Conservation (phyloP, 257 asterid genomes). For the Henckelia pumila region DNA sequence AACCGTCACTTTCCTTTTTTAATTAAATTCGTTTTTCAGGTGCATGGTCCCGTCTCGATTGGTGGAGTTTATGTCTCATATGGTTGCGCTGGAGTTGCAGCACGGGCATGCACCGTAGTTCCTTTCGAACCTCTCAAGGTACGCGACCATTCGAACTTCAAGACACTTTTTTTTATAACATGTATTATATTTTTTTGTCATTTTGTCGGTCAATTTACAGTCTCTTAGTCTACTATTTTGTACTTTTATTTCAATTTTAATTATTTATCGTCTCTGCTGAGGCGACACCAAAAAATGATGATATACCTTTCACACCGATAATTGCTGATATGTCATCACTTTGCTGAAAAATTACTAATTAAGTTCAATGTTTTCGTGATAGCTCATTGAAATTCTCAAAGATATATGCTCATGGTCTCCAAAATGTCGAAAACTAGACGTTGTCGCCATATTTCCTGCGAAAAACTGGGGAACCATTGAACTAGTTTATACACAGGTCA, state of each 20-base stretch:
- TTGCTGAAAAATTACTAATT: too few species aligned
- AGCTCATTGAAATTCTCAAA: constrained; percentile 43
- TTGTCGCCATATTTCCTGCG: constrained; percentile 32
- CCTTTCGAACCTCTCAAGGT: constrained; percentile 42
- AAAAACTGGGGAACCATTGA: constrained; percentile 44
- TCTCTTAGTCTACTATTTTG: too few species aligned
- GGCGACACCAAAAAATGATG: too few species aligned
- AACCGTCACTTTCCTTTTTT: not conserved
- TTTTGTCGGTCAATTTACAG: too few species aligned
- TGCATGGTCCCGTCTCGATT: constrained; percentile 21
- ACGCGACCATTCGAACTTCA: constrained; percentile 12
- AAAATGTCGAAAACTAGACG: constrained; percentile 34
- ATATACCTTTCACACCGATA: too few species aligned
- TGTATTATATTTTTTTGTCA: too few species aligned
- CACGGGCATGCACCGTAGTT: constrained; percentile 36
- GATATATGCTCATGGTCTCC: constrained; percentile 40
- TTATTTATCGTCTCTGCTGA: too few species aligned
- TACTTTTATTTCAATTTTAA: too few species aligned
- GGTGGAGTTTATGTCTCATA: constrained; percentile 32
- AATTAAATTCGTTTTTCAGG: constrained; percentile 34
- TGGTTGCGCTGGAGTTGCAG: constrained; percentile 45
- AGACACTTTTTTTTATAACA: too few species aligned
- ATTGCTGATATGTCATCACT: too few species aligned
- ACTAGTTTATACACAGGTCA: constrained; percentile 39
- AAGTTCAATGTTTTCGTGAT: constrained; percentile 11